These are phyloP conservation scores for Venturiaceae sp. DNA, from an alignment of 2,329 filamentous ascomycete species.

Conservation along the genomic window DNA sequence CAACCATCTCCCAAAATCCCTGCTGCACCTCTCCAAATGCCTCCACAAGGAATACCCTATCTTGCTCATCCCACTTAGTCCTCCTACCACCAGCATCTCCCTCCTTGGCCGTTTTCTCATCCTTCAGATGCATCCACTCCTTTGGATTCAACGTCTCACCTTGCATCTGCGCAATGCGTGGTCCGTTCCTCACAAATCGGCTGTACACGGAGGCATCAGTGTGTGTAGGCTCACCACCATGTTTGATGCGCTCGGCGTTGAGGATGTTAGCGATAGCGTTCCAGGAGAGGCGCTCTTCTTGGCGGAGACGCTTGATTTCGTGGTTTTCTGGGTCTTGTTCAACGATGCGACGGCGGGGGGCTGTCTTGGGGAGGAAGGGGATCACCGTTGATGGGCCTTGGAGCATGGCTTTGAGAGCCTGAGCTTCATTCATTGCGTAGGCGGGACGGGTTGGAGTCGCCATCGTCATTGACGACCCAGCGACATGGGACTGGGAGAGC, in stretches of 20 bases:
- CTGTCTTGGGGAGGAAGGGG: background rate
- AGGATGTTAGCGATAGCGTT: slow-evolving; percentile 18
- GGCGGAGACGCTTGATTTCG: slow-evolving; percentile 22
- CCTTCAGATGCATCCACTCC: slow-evolving; percentile 23
- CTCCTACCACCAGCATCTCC: background rate
- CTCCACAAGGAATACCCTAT: background rate
- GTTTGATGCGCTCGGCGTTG: slow-evolving; percentile 8
- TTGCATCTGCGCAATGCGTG: slow-evolving; percentile 15
- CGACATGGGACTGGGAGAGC: background rate
- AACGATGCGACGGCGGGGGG: background rate
- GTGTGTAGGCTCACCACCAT: slow-evolving; percentile 11
- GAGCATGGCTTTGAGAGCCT: slow-evolving; percentile 1
- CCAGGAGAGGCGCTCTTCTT: slow-evolving; percentile 17
- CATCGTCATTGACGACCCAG: background rate
- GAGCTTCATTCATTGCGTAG: background rate
- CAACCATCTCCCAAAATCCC: slow-evolving; percentile 1
- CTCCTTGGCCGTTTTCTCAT: background rate
- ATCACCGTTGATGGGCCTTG: background rate
- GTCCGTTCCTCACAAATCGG: slow-evolving; percentile 23
- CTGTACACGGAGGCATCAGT: slow-evolving; percentile 24
- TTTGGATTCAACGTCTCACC: slow-evolving; percentile 23
- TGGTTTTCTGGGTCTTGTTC: slow-evolving; percentile 21
- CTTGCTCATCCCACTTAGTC: background rate
- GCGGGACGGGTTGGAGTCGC: background rate
- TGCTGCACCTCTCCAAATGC: slow-evolving; percentile 1